phyloP scores from a whole-genome alignment of 495 filamentous ascomycete genomes.

The Hypoxylon lenormandii region DNA sequence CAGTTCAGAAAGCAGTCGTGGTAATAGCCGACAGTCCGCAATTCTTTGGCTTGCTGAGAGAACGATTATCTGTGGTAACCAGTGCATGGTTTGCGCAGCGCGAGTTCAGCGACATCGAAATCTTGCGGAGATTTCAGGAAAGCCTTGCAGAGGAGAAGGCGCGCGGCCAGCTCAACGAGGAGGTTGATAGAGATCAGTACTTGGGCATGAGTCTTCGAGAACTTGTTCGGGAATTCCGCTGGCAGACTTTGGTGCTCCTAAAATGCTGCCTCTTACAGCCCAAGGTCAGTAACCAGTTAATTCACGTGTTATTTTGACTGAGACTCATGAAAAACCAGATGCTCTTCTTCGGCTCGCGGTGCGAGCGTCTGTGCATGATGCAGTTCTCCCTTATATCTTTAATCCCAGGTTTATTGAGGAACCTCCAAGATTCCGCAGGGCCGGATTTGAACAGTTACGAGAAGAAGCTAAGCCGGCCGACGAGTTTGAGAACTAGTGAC shows the following conservation, averaged over 20 bases:
- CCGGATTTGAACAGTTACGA: conserved; percentile 88
- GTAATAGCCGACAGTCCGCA: conserved; percentile 91
- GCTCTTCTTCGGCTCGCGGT: conserved; percentile 96
- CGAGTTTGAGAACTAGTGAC: conserved; percentile 90
- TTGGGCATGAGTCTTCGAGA: conserved; percentile 92
- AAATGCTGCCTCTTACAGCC: conserved; percentile 94
- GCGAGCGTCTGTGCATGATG: conserved; percentile 95
- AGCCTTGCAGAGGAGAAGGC: conserved; percentile 74
- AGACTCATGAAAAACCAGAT: conserved; percentile 69
- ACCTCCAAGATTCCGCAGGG: conserved; percentile 89
- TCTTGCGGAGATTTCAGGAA: conserved; percentile 85
- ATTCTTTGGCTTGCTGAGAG: conserved; percentile 79
- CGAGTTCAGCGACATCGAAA: conserved; percentile 71
- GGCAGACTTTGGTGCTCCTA: conserved; percentile 91
- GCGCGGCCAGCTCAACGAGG: conserved; percentile 72
- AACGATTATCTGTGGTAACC: conserved; percentile 88
- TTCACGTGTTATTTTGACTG: neutral
- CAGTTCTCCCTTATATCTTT: conserved; percentile 95
- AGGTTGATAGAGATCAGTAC: conserved; percentile 84
- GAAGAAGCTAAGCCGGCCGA: conserved; percentile 77
- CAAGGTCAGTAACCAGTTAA: conserved; percentile 70
- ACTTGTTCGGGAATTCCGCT: conserved; percentile 90
- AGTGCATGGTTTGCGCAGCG: conserved; percentile 96
- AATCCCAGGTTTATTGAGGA: conserved; percentile 87
- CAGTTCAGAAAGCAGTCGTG: conserved; percentile 98